Conservation (phyloP, 202 grass and related monocot species). For the Musa balbisiana region DNA sequence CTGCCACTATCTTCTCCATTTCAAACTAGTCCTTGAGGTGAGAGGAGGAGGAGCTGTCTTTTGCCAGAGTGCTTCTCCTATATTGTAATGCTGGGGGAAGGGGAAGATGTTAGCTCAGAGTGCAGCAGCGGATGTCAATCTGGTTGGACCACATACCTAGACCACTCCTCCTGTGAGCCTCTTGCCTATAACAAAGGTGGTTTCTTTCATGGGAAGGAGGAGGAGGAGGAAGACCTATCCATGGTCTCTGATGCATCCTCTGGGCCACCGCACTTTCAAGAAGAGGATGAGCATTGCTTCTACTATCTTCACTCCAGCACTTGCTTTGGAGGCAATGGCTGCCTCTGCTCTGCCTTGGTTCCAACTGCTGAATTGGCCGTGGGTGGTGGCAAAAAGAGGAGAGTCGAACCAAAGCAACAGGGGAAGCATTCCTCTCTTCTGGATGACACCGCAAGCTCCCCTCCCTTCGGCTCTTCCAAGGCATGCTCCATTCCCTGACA, state of each 20-base stretch:
- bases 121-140: conserved; percentile 99
- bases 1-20: not conserved
- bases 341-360: not conserved
- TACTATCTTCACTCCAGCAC: not conserved
- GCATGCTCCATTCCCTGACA: not conserved
- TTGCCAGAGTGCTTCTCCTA: not conserved
- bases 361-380: conserved; percentile 6
- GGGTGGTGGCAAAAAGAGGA: conserved; percentile 27
- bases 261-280: conserved; percentile 53
- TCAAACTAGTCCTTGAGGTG: not conserved
- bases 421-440: conserved; percentile 36
- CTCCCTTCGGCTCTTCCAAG: conserved; percentile 38
- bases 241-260: conserved; percentile 98
- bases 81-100: conserved; percentile 27
- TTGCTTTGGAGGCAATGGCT: not conserved
- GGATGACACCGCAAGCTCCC: conserved; percentile 68
- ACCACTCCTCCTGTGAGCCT: conserved; percentile 42
- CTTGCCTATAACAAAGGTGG: not conserved
- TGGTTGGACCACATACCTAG: conserved; percentile 91
- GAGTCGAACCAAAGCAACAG: conserved; percentile 12
- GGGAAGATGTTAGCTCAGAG: conserved; percentile 43
- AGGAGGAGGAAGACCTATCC: conserved; percentile 49
- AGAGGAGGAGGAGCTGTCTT: no score
- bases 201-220: conserved; percentile 18
- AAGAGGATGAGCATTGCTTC: conserved; percentile 1